Evolutionary conservation across 1,284 basidiomycete species (phyloP), one percentile per base, ranked within the genome.

Genomic region (Lentinula novae-zelandiae): DNA sequence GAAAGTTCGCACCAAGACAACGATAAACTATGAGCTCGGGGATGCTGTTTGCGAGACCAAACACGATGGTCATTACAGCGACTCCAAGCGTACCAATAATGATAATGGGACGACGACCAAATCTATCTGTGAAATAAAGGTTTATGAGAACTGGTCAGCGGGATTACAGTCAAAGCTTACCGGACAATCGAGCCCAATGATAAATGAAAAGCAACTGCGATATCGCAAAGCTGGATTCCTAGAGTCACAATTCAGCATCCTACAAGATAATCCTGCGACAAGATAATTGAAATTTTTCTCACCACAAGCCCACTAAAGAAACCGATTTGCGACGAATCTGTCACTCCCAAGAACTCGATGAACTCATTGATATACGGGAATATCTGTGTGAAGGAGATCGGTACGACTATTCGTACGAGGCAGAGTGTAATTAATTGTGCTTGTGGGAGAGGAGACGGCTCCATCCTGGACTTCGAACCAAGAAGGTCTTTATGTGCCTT

Each of bases 101-200:
- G 13, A 88, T 76, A 20, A 86, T 79, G 12, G 86, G 85, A 38
- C 82, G 77, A 50, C 86, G 80, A n/a, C 86, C 86, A 51, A 85
- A 75, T 48, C 71, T 70, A 70, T 88, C 85, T 82, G 20, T 9
- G 34, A 13, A 42, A 7, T n/a, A 17, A 8, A n/a, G 12, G 31
- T 15, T 33, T 13, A 33, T 33, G 12, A 50, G 49, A 38, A 31
- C 42, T 17, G 15, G 20, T 27, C 3, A 27, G 4, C 22, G 12
- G 31, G 13, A 1, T 44, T 4, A 8, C n/a, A 7, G 46, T 31
- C 7, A 22, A 58, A 75, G 36, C 15, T 36, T 58, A 82, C 84
- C 82, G 57, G 84, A 86, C 22, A 85, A 64, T 51, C 73, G 74
- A 1, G 83, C 83, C 83, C 82, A 86, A 10, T 81, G 81, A 65